Base-by-base conservation (phyloP, 1,284 basidiomycete species). In the Tilletiaria anomala region DNA sequence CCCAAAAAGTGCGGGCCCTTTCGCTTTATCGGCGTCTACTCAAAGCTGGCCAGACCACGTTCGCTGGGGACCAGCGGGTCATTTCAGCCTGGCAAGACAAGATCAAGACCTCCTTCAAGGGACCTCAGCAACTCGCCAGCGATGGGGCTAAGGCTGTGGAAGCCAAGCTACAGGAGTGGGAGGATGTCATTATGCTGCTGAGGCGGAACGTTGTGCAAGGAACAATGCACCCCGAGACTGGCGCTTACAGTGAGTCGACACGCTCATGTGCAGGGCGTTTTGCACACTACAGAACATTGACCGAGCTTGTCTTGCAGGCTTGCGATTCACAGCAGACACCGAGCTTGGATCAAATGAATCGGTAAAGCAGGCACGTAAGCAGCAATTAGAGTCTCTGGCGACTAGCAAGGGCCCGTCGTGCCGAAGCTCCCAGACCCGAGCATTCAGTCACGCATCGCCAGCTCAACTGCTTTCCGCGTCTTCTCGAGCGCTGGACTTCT, bases 151-250 rank as follows among this genome's bases (percentile, higher is more conserved):
- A 53, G 8, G 37, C 40, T 34, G 55, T 54, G 40, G 54, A 58
- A 29, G 54, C 64, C 19, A 50, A 60, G 37, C 49, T 65, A 39
- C 47, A 51, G 29, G 54, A 55, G 56, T 57, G 55, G 40, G 47
- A 59, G 20, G 61, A 65, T 40, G 50, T 64, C 19, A 47, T 55
- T 33, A 43, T 45, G 6, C 43, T 64, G 16, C 50, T 65, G 11
- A 47, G 53, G 20, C 51, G 48, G 43, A 65, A 65, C 38, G 63
- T 65, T 12, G 63, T 64, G 16, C 63, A 65, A 44, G 63, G 59
- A 35, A 53, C 53, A 19, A 53, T 44, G 41, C 44, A 50, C 18
- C 45, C 54, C 23, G 51, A 57, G 5, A 37, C 33, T 2, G 37
- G 51, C 14, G 48, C 52, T 3, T 47, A 42, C 23, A 18, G 44